These are phyloP conservation scores for Hypoxylon rubiginosum DNA, from an alignment of 2,329 filamentous ascomycete species.

Conservation along the genomic window DNA sequence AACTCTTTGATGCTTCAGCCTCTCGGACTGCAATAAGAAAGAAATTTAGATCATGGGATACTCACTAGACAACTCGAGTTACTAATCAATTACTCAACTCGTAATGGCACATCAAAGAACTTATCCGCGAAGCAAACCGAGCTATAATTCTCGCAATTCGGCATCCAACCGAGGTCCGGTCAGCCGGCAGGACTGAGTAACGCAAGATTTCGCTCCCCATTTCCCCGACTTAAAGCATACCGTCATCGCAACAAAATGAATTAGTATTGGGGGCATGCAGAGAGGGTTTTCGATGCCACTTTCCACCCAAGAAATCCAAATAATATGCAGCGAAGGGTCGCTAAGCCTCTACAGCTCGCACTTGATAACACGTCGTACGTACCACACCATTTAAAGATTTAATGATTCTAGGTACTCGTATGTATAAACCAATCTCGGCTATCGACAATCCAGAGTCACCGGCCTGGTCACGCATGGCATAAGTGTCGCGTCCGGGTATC, in stretches of 20 bases:
- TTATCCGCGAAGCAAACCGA: slow-evolving; percentile 30
- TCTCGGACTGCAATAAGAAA: neutral
- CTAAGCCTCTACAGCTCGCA: slow-evolving; percentile 8
- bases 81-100: slow-evolving; percentile 20
- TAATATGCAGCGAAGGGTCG: slow-evolving; percentile 7
- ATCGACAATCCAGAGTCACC: slow-evolving; percentile 30
- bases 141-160: slow-evolving; percentile 26
- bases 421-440: slow-evolving; percentile 35
- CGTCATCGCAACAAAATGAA: slow-evolving; percentile 24
- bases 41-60: neutral
- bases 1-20: slow-evolving; percentile 14
- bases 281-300: slow-evolving; percentile 17
- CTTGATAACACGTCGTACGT: slow-evolving; percentile 36
- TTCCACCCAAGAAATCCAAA: slow-evolving; percentile 6
- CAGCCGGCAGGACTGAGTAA: slow-evolving; percentile 32
- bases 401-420: slow-evolving; percentile 16
- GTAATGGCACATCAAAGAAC: slow-evolving; percentile 16
- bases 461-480: slow-evolving; percentile 34
- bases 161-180: slow-evolving; percentile 37
- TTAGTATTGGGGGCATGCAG: slow-evolving; percentile 20
- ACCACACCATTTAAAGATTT: slow-evolving; percentile 21
- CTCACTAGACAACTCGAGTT: slow-evolving; percentile 6
- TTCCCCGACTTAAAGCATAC: slow-evolving; percentile 20
- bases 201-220: slow-evolving; percentile 24
- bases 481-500: slow-evolving; percentile 22